These are phyloP conservation scores for Xylariaceae sp. DNA, from an alignment of 2,329 filamentous ascomycete genomes.

Conservation along the genomic window DNA sequence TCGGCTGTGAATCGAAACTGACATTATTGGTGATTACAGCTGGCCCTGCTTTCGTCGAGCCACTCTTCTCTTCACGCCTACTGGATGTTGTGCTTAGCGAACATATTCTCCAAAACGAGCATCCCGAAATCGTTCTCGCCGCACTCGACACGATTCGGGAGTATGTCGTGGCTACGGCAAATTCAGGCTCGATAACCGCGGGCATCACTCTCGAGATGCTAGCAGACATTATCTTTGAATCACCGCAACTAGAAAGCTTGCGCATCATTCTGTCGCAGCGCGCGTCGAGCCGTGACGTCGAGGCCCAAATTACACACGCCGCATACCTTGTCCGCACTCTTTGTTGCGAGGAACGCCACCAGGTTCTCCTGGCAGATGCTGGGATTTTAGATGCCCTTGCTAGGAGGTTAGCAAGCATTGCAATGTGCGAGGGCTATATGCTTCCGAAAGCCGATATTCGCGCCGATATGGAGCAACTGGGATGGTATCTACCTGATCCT, in stretches of 20 bases:
- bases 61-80: conserved; percentile 62
- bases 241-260: conserved; percentile 57
- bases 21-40: conserved; percentile 44
- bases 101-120: conserved; percentile 60
- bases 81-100: conserved; percentile 66
- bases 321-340: conserved; percentile 51
- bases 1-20: conserved; percentile 16
- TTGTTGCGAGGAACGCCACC: conserved; percentile 67
- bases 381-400: conserved; percentile 77
- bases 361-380: conserved; percentile 62
- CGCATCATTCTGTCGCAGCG: conserved; percentile 59
- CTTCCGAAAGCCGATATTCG: conserved; percentile 56
- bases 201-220: conserved; percentile 47
- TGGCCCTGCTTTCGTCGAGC: conserved; percentile 70
- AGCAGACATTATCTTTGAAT: conserved; percentile 60
- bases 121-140: conserved; percentile 62
- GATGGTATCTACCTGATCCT: conserved; percentile 55
- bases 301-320: conserved; percentile 58
- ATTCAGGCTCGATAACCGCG: conserved; percentile 46
- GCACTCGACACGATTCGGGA: conserved; percentile 70
- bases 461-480: conserved; percentile 49
- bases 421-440: conserved; percentile 63
- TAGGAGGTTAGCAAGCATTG: conserved; percentile 64
- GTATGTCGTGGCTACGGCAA: conserved; percentile 58
- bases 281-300: conserved; percentile 45